phyloP scores from a whole-genome alignment of 2,329 filamentous ascomycete species.

The Alternaria viburni region DNA sequence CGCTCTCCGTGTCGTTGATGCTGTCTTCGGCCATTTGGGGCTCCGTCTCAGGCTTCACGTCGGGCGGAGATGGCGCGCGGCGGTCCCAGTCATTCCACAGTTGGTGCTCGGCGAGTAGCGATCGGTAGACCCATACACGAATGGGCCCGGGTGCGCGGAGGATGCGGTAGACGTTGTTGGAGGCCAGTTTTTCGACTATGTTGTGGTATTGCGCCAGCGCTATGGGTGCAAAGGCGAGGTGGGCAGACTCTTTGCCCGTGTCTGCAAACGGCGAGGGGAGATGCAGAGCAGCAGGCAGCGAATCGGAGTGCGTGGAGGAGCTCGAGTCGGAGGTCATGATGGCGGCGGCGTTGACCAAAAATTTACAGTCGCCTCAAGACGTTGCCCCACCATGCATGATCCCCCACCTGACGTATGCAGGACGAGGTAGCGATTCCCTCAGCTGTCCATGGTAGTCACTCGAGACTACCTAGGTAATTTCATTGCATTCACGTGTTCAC shows the following conservation, averaged over 20 bases:
- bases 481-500: not conserved
- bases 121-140: constrained; percentile 35
- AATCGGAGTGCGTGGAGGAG: constrained; percentile 13
- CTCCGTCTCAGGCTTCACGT: constrained; percentile 6
- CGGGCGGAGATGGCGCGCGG: not conserved
- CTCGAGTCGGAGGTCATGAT: constrained; percentile 11
- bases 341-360: constrained; percentile 8
- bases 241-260: constrained; percentile 1
- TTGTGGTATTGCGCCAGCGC: constrained; percentile 35
- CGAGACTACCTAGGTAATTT: too few relatives aligned
- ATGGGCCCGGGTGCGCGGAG: constrained; percentile 34
- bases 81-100: constrained; percentile 31
- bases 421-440: not conserved
- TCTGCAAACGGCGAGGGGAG: constrained; percentile 7
- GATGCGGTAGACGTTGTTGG: constrained; percentile 32
- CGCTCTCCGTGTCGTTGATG: constrained; percentile 17
- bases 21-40: constrained; percentile 10
- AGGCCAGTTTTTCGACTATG: constrained; percentile 27
- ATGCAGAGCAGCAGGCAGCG: constrained; percentile 1
- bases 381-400: constrained; percentile 4
- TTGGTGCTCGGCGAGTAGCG: constrained; percentile 27
- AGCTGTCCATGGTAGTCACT: too few relatives aligned
- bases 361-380: constrained; percentile 2
- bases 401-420: not conserved
- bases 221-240: constrained; percentile 28